Conservation (phyloP, 1,139 yeast species). For the Pichia cactophila region DNA sequence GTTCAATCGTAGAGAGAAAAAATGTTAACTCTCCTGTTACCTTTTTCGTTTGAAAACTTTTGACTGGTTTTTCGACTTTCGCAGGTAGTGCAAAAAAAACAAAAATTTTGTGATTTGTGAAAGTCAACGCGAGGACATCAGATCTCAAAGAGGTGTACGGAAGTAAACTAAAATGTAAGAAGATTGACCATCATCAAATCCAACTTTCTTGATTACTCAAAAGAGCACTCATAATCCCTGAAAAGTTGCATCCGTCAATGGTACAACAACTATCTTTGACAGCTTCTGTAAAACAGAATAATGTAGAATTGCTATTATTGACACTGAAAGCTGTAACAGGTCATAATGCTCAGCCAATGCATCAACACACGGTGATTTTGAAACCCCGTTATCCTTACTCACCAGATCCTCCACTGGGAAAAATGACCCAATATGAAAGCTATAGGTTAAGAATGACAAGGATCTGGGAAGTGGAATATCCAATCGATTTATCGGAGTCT, state of each 20-base stretch:
- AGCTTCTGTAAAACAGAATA: conserved; percentile 19
- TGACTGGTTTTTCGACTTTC: neutral
- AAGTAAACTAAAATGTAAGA: neutral
- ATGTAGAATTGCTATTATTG: conserved; percentile 17
- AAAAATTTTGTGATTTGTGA: too few relatives aligned
- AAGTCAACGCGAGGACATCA: too few relatives aligned
- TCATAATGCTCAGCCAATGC: conserved; percentile 22
- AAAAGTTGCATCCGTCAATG: conserved; percentile 15
- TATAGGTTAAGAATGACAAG: conserved; percentile 27
- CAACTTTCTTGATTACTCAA: too few relatives aligned
- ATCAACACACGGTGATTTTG: conserved; percentile 26
- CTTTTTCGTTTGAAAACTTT: neutral
- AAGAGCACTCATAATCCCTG: too few relatives aligned
- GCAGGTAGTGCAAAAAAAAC: too few relatives aligned
- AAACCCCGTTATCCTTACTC: conserved; percentile 29
- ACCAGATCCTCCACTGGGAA: conserved; percentile 28
- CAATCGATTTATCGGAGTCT: neutral
- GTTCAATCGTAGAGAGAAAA: too few relatives aligned
- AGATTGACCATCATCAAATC: too few relatives aligned
- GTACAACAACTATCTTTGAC: conserved; percentile 29
- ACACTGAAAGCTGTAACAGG: conserved; percentile 28
- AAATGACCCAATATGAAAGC: conserved; percentile 28
- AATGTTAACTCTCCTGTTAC: too few relatives aligned
- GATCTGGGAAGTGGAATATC: conserved; percentile 19
- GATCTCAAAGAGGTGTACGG: neutral